Evolutionary conservation across 495 filamentous ascomycete species (phyloP), one percentile per base, ranked within the genome.

Genomic region (Xylaria flabelliformis): DNA sequence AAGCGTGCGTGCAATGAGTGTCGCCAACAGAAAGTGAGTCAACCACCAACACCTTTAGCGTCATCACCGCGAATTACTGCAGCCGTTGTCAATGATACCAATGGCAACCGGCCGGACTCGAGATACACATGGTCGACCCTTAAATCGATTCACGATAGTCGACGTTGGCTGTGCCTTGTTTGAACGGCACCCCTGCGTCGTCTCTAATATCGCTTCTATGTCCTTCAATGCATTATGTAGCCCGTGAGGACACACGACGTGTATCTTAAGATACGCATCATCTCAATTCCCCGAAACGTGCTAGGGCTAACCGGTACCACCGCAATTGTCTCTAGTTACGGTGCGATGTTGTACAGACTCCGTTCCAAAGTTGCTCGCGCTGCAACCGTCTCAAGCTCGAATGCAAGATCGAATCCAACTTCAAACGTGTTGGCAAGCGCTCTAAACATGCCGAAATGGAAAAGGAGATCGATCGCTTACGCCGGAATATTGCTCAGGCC

Each of bases 1-100:
- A 97, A 97, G 82, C 89, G 94, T 71, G 94, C 94, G 19, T 97
- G 94, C 80, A 97, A 98, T 82, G 93, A 98, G 79, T 98, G 95
- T 81, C 89, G 94, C 50, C 95, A 98, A 81, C 94, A 97, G 82
- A 97, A 98, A 88, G 93, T 95, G 76, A 83, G 83, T 83, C 70
- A 73, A 66, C 61, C 36, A 32, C 79, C 76, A 51, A 19, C 69
- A 63, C 24, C 50, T 24, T 50, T 24, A 42, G 2, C 41, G 36
- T 21, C 66, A 17, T 29, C 13, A 65, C 36, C 58, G 39, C 24
- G 36, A 50, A 15, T 15, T 2, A n/a, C 39, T 17, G 13, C 24
- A 24, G 1, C 51, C 21, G 17, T 62, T 15, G 36, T 17, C 64
- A 44, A 71, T 71, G n/a, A 21, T 1, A 63, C 67, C 34, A 66